Evolutionary conservation across 257 asterid species (phyloP).

Genomic region (Capsicum pubescens): DNA sequence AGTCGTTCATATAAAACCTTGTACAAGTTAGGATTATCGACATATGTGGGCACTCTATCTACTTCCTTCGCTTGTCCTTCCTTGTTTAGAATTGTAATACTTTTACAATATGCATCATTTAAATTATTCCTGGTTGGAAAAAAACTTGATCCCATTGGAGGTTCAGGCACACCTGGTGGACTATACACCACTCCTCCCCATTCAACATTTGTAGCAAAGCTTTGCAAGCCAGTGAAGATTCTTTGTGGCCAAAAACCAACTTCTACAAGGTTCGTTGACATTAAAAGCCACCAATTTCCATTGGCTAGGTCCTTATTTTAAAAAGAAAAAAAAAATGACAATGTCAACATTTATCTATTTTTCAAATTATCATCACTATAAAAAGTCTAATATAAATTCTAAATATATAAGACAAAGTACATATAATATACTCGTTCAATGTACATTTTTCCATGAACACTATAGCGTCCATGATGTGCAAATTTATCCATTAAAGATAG

Average conservation of each 20-base stretch:
- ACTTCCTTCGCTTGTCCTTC: background rate
- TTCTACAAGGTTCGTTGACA: background rate
- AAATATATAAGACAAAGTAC: background rate
- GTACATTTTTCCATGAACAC: background rate
- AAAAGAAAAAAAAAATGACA: background rate
- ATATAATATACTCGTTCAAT: background rate
- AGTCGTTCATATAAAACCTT: background rate
- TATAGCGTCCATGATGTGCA: background rate
- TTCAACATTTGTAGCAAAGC: background rate
- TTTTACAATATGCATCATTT: background rate
- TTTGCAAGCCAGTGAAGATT: background rate
- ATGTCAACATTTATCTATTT: background rate
- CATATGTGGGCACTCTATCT: background rate
- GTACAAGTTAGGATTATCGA: background rate
- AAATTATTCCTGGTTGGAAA: background rate
- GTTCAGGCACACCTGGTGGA: slow-evolving; percentile 11
- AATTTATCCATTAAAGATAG: background rate
- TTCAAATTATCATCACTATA: background rate
- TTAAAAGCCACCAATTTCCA: slow-evolving; percentile 18
- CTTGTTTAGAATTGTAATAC: background rate
- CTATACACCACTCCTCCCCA: slow-evolving; percentile 8
- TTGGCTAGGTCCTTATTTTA: background rate
- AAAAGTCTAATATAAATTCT: background rate
- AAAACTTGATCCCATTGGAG: slow-evolving; percentile 2
- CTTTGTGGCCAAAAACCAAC: background rate